phyloP scores from a whole-genome alignment of 139 green algal species.

The Astrephomene gubernaculifera region DNA sequence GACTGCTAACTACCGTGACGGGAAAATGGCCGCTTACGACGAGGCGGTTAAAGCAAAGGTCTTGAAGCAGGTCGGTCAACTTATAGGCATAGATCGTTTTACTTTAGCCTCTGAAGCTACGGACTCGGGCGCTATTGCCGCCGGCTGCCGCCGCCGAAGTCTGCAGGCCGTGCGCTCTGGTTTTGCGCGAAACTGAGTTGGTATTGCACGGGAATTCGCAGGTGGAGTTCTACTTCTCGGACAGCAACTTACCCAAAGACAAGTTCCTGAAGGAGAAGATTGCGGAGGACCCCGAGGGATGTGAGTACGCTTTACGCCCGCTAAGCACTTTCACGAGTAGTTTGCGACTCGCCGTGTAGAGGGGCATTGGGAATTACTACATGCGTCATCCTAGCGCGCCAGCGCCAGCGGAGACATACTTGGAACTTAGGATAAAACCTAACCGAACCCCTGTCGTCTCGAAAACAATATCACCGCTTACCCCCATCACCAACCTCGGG shows the following conservation, averaged over 20 bases:
- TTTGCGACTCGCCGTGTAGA: too few species aligned
- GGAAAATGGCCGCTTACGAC: constrained; percentile 1
- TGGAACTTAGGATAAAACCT: too few species aligned
- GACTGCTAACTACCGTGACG: too few species aligned
- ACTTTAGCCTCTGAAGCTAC: background rate
- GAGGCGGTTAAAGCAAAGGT: constrained; percentile 44
- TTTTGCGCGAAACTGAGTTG: background rate
- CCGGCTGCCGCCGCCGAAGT: background rate
- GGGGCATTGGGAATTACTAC: too few species aligned
- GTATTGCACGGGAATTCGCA: constrained; percentile 45
- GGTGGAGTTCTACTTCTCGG: constrained; percentile 96
- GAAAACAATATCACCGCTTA: too few species aligned
- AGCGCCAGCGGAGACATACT: too few species aligned
- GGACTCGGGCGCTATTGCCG: background rate
- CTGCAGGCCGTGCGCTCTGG: background rate
- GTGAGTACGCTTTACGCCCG: too few species aligned
- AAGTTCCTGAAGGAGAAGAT: constrained; percentile 83
- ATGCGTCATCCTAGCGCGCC: too few species aligned
- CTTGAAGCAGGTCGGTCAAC: constrained; percentile 41
- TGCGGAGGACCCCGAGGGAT: constrained; percentile 71
- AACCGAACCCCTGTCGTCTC: too few species aligned
- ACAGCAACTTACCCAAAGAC: constrained; percentile 91
- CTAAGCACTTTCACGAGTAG: too few species aligned
- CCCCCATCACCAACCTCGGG: too few species aligned
- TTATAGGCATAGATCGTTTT: too few species aligned